Percentiles rank a stretch among this genome's conserved stretches.
These are phyloP conservation scores for Mangifera indica DNA, from an alignment of 345 rosid species.

Conservation along the genomic window DNA sequence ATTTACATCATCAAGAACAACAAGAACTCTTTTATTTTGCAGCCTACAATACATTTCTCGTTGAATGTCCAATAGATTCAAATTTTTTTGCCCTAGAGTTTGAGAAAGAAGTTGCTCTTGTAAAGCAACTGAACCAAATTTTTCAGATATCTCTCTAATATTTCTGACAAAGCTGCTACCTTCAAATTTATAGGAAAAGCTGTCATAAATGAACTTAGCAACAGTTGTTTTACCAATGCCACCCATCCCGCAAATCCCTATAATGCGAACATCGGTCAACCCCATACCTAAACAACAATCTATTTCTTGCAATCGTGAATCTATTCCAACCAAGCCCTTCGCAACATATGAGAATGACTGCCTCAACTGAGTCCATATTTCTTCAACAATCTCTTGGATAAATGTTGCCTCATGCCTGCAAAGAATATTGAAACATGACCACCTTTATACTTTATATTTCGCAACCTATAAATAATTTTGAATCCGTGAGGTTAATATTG, in stretches of 20 bases:
- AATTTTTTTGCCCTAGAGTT: not conserved
- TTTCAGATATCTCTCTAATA: not conserved
- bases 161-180: not conserved
- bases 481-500: not conserved
- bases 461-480: not conserved
- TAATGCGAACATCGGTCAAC: slow-evolving; percentile 10
- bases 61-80: not conserved
- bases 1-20: not conserved
- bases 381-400: slow-evolving; percentile 20
- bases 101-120: not conserved
- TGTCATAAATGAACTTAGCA: not conserved
- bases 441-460: not conserved
- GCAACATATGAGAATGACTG: not conserved
- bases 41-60: not conserved
- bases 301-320: slow-evolving; percentile 5
- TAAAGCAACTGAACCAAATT: not conserved
- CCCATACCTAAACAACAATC: not conserved
- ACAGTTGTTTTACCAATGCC: slow-evolving; percentile 23
- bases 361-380: slow-evolving; percentile 1
- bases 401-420: slow-evolving; percentile 20
- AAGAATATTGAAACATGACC: not conserved
- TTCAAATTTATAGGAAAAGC: not conserved
- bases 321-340: slow-evolving; percentile 15
- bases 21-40: not conserved
- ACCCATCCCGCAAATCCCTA: slow-evolving; percentile 26